These are phyloP conservation scores for Phytophthora multivora DNA, from an alignment of 352 stramenopile species.

Conservation along the genomic window DNA sequence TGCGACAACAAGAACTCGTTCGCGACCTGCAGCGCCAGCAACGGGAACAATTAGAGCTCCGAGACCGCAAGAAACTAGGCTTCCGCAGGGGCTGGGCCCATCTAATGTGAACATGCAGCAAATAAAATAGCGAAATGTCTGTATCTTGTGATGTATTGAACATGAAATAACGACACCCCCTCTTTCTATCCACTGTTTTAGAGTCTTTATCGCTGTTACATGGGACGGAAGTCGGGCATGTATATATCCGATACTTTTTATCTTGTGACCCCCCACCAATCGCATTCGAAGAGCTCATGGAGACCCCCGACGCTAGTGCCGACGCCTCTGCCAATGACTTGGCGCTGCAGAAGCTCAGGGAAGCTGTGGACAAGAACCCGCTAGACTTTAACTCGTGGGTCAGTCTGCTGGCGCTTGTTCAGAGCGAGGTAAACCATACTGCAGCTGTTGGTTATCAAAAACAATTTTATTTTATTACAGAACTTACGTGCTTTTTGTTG, in stretches of 20 bases:
- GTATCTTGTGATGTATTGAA: conserved; percentile 9
- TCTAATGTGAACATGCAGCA: conserved; percentile 5
- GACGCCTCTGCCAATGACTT: conserved; percentile 22
- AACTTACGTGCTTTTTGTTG: neutral
- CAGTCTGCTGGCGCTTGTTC: conserved; percentile 69
- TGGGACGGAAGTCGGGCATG: conserved; percentile 23
- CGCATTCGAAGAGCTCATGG: conserved; percentile 26
- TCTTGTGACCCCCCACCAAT: conserved; percentile 26
- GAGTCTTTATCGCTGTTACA: neutral
- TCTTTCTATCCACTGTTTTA: conserved; percentile 11
- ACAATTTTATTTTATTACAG: too few relatives aligned
- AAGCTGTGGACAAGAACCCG: conserved; percentile 66
- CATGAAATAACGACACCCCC: conserved; percentile 13
- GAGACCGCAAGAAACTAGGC: conserved; percentile 44
- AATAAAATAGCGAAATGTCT: conserved; percentile 9
- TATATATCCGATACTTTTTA: conserved; percentile 7
- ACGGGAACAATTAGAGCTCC: conserved; percentile 41
- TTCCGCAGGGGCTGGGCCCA: conserved; percentile 21
- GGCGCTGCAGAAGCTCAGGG: conserved; percentile 54
- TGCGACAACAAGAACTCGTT: conserved; percentile 40
- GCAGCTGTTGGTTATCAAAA: neutral
- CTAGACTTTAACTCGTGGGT: conserved; percentile 86
- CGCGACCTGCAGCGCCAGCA: conserved; percentile 38
- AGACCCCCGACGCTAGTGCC: conserved; percentile 14
- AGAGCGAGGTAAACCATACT: conserved; percentile 54